Evolutionary conservation across 2,329 filamentous ascomycete species (phyloP), one percentile per base, ranked within the genome.

Genomic region (Cryphonectria naterciae): DNA sequence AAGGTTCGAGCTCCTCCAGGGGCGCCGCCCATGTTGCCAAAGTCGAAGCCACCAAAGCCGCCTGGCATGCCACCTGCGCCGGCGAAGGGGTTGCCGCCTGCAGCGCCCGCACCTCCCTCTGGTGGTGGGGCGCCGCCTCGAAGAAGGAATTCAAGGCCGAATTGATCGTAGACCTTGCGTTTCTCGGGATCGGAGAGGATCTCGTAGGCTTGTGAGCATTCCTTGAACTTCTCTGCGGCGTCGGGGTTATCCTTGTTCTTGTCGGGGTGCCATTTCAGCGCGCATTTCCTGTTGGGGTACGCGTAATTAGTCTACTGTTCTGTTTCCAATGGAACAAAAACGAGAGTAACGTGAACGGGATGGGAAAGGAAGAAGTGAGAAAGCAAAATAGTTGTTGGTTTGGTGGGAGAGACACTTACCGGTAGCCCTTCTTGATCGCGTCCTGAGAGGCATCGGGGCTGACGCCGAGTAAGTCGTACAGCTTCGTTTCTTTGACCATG

Each of bases 121-220:
- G 92, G 89, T 46, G 93, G 89, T 11, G 88, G 84, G 65, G 87
- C 85, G 41, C 93, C 94, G 65, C 95, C 95, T 65, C 92, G 91
- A 43, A 97, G 86, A 67, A 99, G 87, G 83, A 95, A 97, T 77
- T 98, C 96, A 73, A 98, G 91, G 73, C 96, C 96, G 81, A 91
- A 98, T 79, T 95, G 91, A 80, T 99, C 96, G 80, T 99, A 99
- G 58, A 91, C 91, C 82, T 97, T 96, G 78, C 96, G 92, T 84
- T 98, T 99, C 80, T 98, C 95, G 72, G 95, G 95, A 78, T 99
- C 96, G 73, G 94, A 97, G 3, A 99, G 90, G 76, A 99, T 97
- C 83, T 99, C 96, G 84, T 98, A 99, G 70, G 96, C 96, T 84
- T 98, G 95, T 1, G 94, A 97, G 74, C 94, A 93, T 81, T 98